Conservation (phyloP, 1,284 basidiomycete genomes). For the Mycena sp. region DNA sequence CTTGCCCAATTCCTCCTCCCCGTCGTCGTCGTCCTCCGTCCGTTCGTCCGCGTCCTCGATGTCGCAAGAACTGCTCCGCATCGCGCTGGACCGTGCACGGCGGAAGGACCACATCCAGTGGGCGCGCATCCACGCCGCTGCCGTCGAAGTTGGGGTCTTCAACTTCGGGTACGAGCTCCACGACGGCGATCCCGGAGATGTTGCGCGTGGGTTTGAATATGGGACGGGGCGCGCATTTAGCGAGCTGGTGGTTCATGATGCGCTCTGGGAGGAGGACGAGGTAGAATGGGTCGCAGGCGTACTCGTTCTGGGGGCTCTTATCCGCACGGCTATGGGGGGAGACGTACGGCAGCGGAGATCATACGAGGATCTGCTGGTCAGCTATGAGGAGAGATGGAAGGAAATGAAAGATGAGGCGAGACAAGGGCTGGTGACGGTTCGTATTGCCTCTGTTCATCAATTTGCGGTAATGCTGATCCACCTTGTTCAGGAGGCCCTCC, state of each 20-base stretch:
- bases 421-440: slow-evolving; percentile 63
- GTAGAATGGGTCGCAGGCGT: slow-evolving; percentile 72
- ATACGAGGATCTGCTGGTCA: slow-evolving; percentile 59
- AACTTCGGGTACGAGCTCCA: slow-evolving; percentile 26
- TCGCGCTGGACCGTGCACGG: slow-evolving; percentile 62
- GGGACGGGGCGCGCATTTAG: slow-evolving; percentile 56
- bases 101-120: slow-evolving; percentile 68
- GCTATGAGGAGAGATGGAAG: slow-evolving; percentile 68
- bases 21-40: slow-evolving; percentile 18
- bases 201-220: slow-evolving; percentile 50
- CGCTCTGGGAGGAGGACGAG: slow-evolving; percentile 68
- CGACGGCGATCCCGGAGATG: slow-evolving; percentile 44
- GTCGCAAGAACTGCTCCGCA: slow-evolving; percentile 66
- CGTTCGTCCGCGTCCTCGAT: slow-evolving; percentile 36
- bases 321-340: slow-evolving; percentile 55
- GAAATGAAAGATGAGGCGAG: slow-evolving; percentile 70
- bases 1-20: slow-evolving; percentile 19
- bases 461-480: not conserved
- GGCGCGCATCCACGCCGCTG: slow-evolving; percentile 68
- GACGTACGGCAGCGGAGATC: slow-evolving; percentile 52
- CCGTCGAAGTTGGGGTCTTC: slow-evolving; percentile 56
- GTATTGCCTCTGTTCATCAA: slow-evolving; percentile 26
- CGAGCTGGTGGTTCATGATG: slow-evolving; percentile 63
- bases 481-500: slow-evolving; percentile 22
- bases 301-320: slow-evolving; percentile 61